Evolutionary conservation across 352 stramenopile genomes (phyloP).

Genomic region (Globisporangium takayamanum): DNA sequence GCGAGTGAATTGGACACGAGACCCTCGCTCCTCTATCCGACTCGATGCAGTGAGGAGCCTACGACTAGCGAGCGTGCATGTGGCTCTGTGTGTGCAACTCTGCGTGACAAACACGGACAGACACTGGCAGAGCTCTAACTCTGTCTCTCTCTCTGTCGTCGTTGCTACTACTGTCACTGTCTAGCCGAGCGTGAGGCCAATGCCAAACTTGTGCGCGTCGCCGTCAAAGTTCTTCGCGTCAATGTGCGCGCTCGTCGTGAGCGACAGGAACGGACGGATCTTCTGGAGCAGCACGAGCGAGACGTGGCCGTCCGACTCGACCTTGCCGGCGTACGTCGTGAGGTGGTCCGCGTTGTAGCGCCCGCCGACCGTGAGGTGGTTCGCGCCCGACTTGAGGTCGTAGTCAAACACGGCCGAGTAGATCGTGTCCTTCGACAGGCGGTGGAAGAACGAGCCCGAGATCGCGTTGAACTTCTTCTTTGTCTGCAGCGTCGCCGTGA

Average conservation of each 20-base stretch:
- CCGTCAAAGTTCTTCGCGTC: slow-evolving; percentile 90
- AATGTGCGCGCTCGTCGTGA: slow-evolving; percentile 82
- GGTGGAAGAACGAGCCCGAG: slow-evolving; percentile 79
- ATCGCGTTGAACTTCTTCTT: slow-evolving; percentile 87
- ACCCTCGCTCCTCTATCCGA: too few species aligned
- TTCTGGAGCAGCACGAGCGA: slow-evolving; percentile 83
- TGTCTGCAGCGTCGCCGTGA: slow-evolving; percentile 68
- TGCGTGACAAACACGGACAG: too few species aligned
- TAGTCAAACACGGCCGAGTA: slow-evolving; percentile 88
- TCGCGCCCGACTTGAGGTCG: slow-evolving; percentile 79
- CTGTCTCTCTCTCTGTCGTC: too few species aligned
- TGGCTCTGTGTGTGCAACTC: too few species aligned
- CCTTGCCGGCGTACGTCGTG: slow-evolving; percentile 82
- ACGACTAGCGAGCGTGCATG: too few species aligned
- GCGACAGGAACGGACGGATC: slow-evolving; percentile 76
- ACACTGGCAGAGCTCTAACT: background rate
- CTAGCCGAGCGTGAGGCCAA: slow-evolving; percentile 83
- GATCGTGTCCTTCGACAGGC: slow-evolving; percentile 73
- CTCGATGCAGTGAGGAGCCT: too few species aligned
- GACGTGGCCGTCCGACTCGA: slow-evolving; percentile 83
- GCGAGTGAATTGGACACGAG: too few species aligned
- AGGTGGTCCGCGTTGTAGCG: slow-evolving; percentile 78
- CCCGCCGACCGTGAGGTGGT: slow-evolving; percentile 75
- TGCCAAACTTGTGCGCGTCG: slow-evolving; percentile 88
- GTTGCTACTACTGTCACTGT: background rate